Conservation (phyloP, 1,284 basidiomycete species). For the Porogramme epimiltina region DNA sequence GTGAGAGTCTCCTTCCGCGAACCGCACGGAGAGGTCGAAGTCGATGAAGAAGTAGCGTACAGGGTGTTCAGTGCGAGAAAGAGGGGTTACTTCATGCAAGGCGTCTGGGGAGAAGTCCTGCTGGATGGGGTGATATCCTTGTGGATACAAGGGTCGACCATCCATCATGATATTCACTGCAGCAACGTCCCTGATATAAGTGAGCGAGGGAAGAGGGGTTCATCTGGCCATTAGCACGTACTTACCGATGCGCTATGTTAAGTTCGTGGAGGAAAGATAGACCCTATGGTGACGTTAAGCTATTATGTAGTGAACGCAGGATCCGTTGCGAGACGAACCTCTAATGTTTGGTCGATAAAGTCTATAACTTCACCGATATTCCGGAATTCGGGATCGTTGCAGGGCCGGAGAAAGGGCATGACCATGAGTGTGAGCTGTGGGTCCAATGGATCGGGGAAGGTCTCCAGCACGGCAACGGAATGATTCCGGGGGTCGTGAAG, state of each 20-base stretch:
- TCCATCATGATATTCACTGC: conserved; percentile 34
- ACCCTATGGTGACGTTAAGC: conserved; percentile 18
- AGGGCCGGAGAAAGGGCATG: conserved; percentile 28
- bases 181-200: conserved; percentile 31
- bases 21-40: conserved; percentile 27
- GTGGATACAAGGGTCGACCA: conserved; percentile 25
- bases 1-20: conserved; percentile 6
- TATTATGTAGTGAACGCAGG: not conserved
- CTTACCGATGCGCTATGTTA: conserved; percentile 30
- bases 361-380: conserved; percentile 29
- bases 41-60: conserved; percentile 33
- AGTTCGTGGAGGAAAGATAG: conserved; percentile 28
- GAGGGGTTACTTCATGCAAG: not conserved
- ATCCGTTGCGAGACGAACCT: conserved; percentile 18
- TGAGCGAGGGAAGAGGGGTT: no score
- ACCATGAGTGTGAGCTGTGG: conserved; percentile 19
- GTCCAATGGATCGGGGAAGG: conserved; percentile 20
- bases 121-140: conserved; percentile 27
- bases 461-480: conserved; percentile 21
- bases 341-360: conserved; percentile 29
- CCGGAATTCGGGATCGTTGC: conserved; percentile 23
- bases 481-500: conserved; percentile 13
- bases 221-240: no score
- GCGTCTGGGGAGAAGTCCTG: conserved; percentile 10
- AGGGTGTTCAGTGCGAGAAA: conserved; percentile 10